Evolutionary conservation across 176 grass and related monocot genomes (phyloP).

Genomic region (Metroxylon sagu): DNA sequence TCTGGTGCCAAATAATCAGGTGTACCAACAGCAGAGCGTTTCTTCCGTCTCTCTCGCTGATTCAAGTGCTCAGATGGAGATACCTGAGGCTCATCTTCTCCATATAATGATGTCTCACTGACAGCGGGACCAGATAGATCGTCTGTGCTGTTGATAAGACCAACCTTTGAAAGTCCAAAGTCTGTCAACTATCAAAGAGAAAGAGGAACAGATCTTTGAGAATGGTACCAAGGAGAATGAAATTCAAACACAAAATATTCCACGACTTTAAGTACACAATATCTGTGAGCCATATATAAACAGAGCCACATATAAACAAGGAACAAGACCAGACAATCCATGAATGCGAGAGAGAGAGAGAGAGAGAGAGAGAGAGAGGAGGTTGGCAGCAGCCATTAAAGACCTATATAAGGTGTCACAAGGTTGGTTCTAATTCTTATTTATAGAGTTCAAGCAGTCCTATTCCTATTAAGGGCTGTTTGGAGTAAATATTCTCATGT

Average conservation of each 20-base stretch:
- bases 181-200: conserved; percentile 81
- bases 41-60: conserved; percentile 68
- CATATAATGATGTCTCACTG: conserved; percentile 77
- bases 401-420: too few relatives aligned
- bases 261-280: too few relatives aligned
- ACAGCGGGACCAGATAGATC: conserved; percentile 94
- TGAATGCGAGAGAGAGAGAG: too few relatives aligned
- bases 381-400: too few relatives aligned
- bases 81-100: conserved; percentile 81
- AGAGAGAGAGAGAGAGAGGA: too few relatives aligned
- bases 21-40: conserved; percentile 92
- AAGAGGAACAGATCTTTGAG: conserved; percentile 31
- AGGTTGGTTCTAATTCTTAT: too few relatives aligned
- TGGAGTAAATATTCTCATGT: too few relatives aligned
- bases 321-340: too few relatives aligned
- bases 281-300: too few relatives aligned
- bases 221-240: conserved; percentile 5
- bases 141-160: conserved; percentile 96
- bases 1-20: conserved; percentile 99
- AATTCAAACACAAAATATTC: conserved; percentile 7
- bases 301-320: too few relatives aligned
- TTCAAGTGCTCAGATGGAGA: conserved; percentile 65
- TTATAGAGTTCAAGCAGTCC: too few relatives aligned
- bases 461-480: too few relatives aligned
- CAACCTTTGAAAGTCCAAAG: conserved; percentile 99